Evolutionary conservation across 2,329 filamentous ascomycete species (phyloP), one percentile per base, ranked within the genome.

Genomic region (Fusarium sp.): DNA sequence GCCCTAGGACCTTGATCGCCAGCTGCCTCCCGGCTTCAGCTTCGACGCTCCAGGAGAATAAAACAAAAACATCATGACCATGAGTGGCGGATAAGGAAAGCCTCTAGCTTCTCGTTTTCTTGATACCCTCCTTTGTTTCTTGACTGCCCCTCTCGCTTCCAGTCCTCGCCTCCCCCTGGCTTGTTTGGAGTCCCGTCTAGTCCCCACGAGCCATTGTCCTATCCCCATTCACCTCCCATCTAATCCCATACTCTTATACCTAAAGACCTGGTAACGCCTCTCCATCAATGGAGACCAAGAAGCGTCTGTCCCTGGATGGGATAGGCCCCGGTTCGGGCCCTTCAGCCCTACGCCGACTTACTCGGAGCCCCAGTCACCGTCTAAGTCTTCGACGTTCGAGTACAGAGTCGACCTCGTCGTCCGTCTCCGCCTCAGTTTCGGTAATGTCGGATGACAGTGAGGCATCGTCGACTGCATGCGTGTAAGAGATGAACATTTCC

Each of bases 271-370:
- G 31, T 58, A 35, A 57, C 35, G 45, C 29, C 27, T 34, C 29
- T 57, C 22, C 61, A 20, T 54, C 64, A 64, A 82, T 82, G 81
- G 80, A 82, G 64, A 74, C 77, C 69, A 81, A 81, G 69, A 79
- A 77, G 34, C 79, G 77, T 37, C 67, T 68, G 64, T 77, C 78
- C 67, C 69, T 79, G 54, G 80, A 81, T 62, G 77, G 79, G 66
- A 71, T 71, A 73, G 68, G 72, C 73, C 67, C 70, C 62, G 67
- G 76, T 38, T 77, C 74, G 52, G 77, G 76, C 52, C 69, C 79
- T 69, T 80, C 80, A 76, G 78, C 79, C 76, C 70, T 83, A 73
- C 79, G 81, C 37, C 79, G 79, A 27, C 74, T 81, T 59, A 77
- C 79, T 65, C 78, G 77, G 66, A 79, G 74, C 59, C 79, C 81